Evolutionary conservation across 2,329 filamentous ascomycete species (phyloP), one percentile per base, ranked within the genome.

Genomic region (Sporothrix sp.): DNA sequence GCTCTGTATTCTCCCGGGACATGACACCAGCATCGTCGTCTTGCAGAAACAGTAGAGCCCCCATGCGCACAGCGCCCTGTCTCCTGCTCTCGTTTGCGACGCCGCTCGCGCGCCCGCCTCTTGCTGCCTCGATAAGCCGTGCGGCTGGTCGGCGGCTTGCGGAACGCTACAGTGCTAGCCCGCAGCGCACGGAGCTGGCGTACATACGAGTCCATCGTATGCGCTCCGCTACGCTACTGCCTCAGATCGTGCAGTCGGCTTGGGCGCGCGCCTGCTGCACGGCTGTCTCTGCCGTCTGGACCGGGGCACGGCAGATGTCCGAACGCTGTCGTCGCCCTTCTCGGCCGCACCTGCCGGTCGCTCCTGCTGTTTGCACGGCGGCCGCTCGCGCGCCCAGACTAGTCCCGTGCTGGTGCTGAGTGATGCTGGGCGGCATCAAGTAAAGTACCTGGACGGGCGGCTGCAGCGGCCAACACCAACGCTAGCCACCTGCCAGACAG

Each of bases 191-290:
- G 51, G 51, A 52, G 46, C 32, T 52, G 51, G 45, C 36, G 25
- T 28, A 28, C 25, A 28, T n/a, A n/a, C n/a, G n/a, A n/a, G n/a
- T n/a, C n/a, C n/a, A n/a, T n/a, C n/a, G 46, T 49, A 42, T 52
- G 51, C 51, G 46, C 51, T 52, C 51, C 50, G 50, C 48, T 52
- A 52, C 50, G 45, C 50, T 52, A 52, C 50, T 48, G 51, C 46
- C 46, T 49, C 46, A 45, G 51, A 49, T 42, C 46, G 46, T 35
- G 39, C 37, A 42, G 21, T n/a, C n/a, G n/a, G n/a, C n/a, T n/a
- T n/a, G n/a, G n/a, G n/a, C n/a, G n/a, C n/a, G n/a, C n/a, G n/a
- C n/a, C n/a, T n/a, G n/a, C n/a, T n/a, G n/a, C n/a, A n/a, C n/a
- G n/a, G n/a, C n/a, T n/a, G n/a, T n/a, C n/a, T n/a, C n/a, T n/a